Conservation (phyloP, 2,329 filamentous ascomycete species). For the Alternaria atra region DNA sequence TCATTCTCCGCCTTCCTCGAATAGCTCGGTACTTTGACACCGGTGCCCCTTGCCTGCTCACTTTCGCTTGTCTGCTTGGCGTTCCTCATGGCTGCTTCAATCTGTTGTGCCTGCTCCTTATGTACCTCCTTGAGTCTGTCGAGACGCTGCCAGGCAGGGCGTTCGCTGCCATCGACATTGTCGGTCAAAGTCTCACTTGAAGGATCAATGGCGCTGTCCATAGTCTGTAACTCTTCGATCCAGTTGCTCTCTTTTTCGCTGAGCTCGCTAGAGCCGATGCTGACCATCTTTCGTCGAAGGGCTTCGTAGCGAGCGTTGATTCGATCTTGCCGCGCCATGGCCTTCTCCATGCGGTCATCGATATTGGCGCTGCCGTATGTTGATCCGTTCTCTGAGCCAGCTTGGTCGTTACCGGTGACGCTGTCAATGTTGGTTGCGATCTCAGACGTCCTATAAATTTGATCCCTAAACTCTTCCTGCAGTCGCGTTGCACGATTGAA, state of each 20-base stretch:
- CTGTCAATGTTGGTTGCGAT: constrained; percentile 72
- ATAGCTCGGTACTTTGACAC: constrained; percentile 44
- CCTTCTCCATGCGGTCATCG: constrained; percentile 65
- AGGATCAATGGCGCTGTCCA: constrained; percentile 53
- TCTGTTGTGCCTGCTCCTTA: constrained; percentile 56
- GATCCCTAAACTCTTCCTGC: constrained; percentile 71
- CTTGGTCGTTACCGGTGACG: constrained; percentile 67
- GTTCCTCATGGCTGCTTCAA: constrained; percentile 29
- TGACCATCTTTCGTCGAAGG: constrained; percentile 60
- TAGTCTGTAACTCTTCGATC: constrained; percentile 62
- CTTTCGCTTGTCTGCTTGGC: constrained; percentile 24
- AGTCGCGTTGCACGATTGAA: constrained; percentile 76
- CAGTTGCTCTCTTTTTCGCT: constrained; percentile 70
- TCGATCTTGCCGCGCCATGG: constrained; percentile 64
- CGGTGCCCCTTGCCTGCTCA: constrained; percentile 16
- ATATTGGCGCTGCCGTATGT: constrained; percentile 65
- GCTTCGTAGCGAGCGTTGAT: constrained; percentile 69
- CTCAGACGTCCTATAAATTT: constrained; percentile 72
- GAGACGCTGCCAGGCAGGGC: constrained; percentile 62
- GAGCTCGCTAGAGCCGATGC: constrained; percentile 63
- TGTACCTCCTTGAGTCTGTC: constrained; percentile 65
- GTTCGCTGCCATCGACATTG: constrained; percentile 42
- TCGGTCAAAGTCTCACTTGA: constrained; percentile 40
- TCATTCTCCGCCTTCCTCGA: constrained; percentile 48
- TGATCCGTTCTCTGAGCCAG: constrained; percentile 54